Evolutionary conservation across 495 filamentous ascomycete species (phyloP).

Genomic region (Cenococcum geophilum): DNA sequence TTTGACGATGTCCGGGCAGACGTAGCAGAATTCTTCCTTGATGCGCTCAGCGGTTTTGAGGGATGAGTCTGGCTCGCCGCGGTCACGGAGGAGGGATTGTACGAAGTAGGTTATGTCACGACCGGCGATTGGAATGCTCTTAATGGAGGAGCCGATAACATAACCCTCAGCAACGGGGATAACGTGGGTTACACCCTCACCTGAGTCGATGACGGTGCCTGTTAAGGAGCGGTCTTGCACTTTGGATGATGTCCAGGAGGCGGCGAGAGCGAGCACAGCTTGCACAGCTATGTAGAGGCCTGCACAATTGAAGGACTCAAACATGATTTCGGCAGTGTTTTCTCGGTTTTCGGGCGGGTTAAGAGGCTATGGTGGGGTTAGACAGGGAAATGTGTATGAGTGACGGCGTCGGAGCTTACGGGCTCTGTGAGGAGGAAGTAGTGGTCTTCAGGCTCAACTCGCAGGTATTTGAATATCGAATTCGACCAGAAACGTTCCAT

Average conservation of each 20-base stretch:
- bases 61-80: conserved; percentile 92
- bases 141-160: conserved; percentile 97
- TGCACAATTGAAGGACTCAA: conserved; percentile 98
- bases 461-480: conserved; percentile 98
- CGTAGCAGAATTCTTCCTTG: conserved; percentile 97
- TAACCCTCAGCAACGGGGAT: conserved; percentile 98
- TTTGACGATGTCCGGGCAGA: conserved; percentile 96
- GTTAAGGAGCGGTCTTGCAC: conserved; percentile 95
- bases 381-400: conserved; percentile 8
- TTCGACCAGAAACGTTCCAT: conserved; percentile 99
- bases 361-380: conserved; percentile 57
- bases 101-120: conserved; percentile 98
- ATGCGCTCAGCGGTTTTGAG: conserved; percentile 96
- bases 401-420: conserved; percentile 45
- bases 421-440: conserved; percentile 97
- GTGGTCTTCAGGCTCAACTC: conserved; percentile 97
- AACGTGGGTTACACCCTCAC: conserved; percentile 97
- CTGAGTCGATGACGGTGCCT: conserved; percentile 94
- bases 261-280: conserved; percentile 90
- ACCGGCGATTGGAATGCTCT: conserved; percentile 95
- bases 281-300: conserved; percentile 98
- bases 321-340: conserved; percentile 99
- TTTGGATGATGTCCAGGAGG: conserved; percentile 97
- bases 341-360: conserved; percentile 98
- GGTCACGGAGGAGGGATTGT: conserved; percentile 89